Base-by-base conservation (phyloP, 257 asterid genomes). In the Jacaranda copaia region DNA sequence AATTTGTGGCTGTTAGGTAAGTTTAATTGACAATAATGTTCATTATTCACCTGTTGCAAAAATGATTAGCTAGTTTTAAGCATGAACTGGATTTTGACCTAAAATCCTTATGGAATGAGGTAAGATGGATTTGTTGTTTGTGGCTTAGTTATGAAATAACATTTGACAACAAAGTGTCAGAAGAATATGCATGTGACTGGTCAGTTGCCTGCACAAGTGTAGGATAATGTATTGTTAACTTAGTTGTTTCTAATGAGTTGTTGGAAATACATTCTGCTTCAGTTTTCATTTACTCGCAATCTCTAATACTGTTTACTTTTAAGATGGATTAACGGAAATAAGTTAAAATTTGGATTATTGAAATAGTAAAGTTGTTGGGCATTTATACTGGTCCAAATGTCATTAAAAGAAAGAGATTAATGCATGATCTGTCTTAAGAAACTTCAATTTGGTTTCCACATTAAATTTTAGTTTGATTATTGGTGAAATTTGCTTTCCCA, bases 391-490 rank as follows among this genome's bases (percentile, higher is more conserved):
- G 25, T 46, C 58, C 43, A 52, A 38, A 56, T 35, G 38, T 56
- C 55, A 48, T n/a, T 56, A 45, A 57, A 25, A 42, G 39, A 39
- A 39, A 71, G 20, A 16, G 64, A 11, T 56, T 25, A 25, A 25
- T 42, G 68, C 36, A 6, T 72, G 71, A 20, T 56, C 40, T 13
- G 40, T 40, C 66, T 25, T 57, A 42, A 57, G 38, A 5, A 57
- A 45, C 6, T 19, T 64, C 58, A 68, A 45, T 68, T 48, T 68
- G 59, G 35, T 69, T 49, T 49, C 57, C 38, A 45, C 25, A 25
- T 55, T 68, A 12, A 51, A 14, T 51, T 51, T 4, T 3, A 51
- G 13, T 51, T 12, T 12, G 12, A 13, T 51, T 51, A 48, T 48
- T 48, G 12, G 45, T 25, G 59, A 12, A 68, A 25, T 25, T 25